Conservation (phyloP, 305 asterid genomes). For the Solanum chacoense region DNA sequence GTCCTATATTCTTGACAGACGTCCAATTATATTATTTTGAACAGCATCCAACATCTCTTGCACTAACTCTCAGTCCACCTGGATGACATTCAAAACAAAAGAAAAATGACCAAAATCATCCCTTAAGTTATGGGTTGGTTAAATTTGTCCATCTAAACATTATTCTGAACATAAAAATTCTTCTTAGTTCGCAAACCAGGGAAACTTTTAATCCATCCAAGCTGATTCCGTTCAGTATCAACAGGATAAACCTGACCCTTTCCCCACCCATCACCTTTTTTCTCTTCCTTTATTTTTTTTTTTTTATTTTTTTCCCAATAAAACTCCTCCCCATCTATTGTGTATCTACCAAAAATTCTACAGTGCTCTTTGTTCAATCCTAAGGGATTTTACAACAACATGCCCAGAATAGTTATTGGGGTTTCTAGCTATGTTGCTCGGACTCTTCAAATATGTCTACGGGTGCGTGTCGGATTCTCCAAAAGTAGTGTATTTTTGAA, state of each 20-base stretch:
- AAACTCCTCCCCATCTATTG: neutral
- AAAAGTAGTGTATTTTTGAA: no score
- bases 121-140: neutral
- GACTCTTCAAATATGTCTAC: no score
- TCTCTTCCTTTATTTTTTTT: neutral
- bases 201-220: neutral
- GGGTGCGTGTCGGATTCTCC: no score
- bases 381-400: neutral
- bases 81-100: neutral
- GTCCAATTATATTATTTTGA: neutral
- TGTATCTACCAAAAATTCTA: neutral
- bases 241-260: neutral
- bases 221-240: neutral
- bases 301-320: neutral
- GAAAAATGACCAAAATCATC: neutral
- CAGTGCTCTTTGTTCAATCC: neutral
- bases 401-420: neutral
- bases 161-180: neutral
- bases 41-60: neutral
- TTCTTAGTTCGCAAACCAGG: neutral
- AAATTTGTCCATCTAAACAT: neutral
- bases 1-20: neutral
- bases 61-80: neutral
- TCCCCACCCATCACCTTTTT: neutral
- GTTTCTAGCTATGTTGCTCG: neutral